Evolutionary conservation across 2,329 filamentous ascomycete species (phyloP), one percentile per base, ranked within the genome.

Genomic region (Fusarium pseudocircinatum): DNA sequence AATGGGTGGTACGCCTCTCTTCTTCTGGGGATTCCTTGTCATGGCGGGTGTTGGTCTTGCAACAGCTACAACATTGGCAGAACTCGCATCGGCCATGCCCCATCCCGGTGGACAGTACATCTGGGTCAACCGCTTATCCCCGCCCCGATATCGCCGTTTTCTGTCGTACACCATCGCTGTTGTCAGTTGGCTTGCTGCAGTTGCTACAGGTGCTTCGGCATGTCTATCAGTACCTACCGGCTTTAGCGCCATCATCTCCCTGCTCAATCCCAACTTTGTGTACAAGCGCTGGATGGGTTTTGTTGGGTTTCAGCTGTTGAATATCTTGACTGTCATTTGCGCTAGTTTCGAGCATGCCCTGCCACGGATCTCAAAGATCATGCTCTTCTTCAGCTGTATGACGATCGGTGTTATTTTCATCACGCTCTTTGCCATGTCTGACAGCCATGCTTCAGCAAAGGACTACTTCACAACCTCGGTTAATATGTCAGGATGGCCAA

Each of bases 251-350:
- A 64, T 63, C 14, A 57, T 63, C 3, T 64, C 47, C 3, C 13
- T 57, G 7, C 11, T 66, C 1, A n/a, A 66, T 4, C 59, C 63
- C 16, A 37, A 39, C 7, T 64, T 66, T 42, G 60, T 57, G 0
- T 65, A 65, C 6, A 66, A 64, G 13, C 22, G 47, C 1, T 66
- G 47, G 63, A 64, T 66, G 59, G 60, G 60, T 0, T 64, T 66
- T 20, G 59, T 64, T 9, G 60, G 63, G 0, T 64, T 56, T 13
- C 60, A 66, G 7, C 28, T 66, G 11, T 36, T 66, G 24, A 66
- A 64, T 3, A 30, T 64, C 5, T 18, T 64, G 32, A 66, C 47
- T 0, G 47, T 66, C 5, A n/a, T 64, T 20, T 32, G 60, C 7
- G 47, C 60, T 7, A 47, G 60, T 5, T 64, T 63, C 20, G 60